phyloP scores from a whole-genome alignment of 495 filamentous ascomycete genomes.

The Talaromyces thailandensis region DNA sequence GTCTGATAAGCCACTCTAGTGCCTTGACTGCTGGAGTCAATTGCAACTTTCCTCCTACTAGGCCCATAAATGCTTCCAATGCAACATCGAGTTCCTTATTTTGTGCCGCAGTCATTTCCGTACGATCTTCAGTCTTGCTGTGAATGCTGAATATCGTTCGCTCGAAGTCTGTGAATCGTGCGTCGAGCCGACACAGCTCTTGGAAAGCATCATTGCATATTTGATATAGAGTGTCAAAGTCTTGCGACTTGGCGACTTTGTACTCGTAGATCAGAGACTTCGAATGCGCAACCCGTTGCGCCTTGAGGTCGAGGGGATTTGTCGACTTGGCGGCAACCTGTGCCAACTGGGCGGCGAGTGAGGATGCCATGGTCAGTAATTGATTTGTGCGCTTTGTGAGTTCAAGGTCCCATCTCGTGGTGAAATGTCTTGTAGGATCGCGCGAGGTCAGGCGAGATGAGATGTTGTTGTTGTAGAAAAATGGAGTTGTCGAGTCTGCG shows the following conservation, averaged over 20 bases:
- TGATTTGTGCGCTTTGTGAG: not conserved
- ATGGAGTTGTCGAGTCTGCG: not conserved
- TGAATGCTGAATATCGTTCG: constrained; percentile 79
- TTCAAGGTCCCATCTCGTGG: not conserved
- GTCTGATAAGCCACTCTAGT: constrained; percentile 86
- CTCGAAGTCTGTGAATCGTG: constrained; percentile 59
- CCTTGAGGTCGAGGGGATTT: constrained; percentile 76
- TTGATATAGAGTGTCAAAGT: constrained; percentile 77
- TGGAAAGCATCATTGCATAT: constrained; percentile 82
- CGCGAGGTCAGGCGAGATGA: not conserved
- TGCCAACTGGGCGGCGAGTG: constrained; percentile 71
- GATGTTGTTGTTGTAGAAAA: not conserved
- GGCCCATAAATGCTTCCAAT: constrained; percentile 69
- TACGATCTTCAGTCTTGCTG: constrained; percentile 79
- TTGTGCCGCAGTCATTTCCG: constrained; percentile 68
- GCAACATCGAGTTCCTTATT: constrained; percentile 72
- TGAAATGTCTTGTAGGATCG: not conserved
- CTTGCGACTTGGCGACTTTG: constrained; percentile 70
- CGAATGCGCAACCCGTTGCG: constrained; percentile 78
- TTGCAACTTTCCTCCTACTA: constrained; percentile 65
- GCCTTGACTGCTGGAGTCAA: constrained; percentile 82
- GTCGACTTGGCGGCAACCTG: constrained; percentile 70
- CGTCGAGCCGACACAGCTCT: constrained; percentile 80
- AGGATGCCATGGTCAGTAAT: constrained; percentile 56
- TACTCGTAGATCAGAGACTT: constrained; percentile 88